Conservation (phyloP, 2,329 filamentous ascomycete genomes). For the Lachnellula arida region DNA sequence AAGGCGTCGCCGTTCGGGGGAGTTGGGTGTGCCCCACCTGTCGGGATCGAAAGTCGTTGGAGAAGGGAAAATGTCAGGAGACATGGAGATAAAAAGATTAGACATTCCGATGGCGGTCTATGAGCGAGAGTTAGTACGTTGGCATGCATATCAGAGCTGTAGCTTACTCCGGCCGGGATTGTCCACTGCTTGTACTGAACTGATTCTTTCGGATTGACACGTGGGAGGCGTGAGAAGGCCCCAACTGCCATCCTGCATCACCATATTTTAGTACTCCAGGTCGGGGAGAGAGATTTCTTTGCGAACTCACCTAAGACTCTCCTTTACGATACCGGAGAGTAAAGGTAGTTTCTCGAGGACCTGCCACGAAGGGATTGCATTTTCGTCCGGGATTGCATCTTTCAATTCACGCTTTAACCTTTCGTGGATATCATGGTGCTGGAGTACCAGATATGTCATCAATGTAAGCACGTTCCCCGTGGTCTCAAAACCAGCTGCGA, state of each 20-base stretch:
- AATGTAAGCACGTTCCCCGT: slow-evolving; percentile 30
- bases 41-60: slow-evolving; percentile 5
- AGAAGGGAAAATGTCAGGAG: slow-evolving; percentile 3
- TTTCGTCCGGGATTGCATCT: slow-evolving; percentile 6
- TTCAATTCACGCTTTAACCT: slow-evolving; percentile 33
- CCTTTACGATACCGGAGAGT: slow-evolving; percentile 28
- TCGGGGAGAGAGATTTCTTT: neutral
- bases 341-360: slow-evolving; percentile 23
- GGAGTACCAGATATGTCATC: slow-evolving; percentile 33
- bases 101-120: slow-evolving; percentile 10
- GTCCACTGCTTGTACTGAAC: slow-evolving; percentile 5
- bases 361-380: slow-evolving; percentile 18
- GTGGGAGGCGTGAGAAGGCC: slow-evolving; percentile 20
- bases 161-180: slow-evolving; percentile 4
- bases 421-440: slow-evolving; percentile 25
- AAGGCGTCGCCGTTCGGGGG: neutral
- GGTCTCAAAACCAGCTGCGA: slow-evolving; percentile 34
- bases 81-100: slow-evolving; percentile 3
- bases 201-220: slow-evolving; percentile 1
- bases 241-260: slow-evolving; percentile 21
- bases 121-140: neutral
- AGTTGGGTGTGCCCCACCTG: neutral
- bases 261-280: neutral
- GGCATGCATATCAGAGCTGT: neutral
- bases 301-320: slow-evolving; percentile 27